Conservation (phyloP, 2,329 filamentous ascomycete genomes). For the Myriosclerotinia duriaeana region DNA sequence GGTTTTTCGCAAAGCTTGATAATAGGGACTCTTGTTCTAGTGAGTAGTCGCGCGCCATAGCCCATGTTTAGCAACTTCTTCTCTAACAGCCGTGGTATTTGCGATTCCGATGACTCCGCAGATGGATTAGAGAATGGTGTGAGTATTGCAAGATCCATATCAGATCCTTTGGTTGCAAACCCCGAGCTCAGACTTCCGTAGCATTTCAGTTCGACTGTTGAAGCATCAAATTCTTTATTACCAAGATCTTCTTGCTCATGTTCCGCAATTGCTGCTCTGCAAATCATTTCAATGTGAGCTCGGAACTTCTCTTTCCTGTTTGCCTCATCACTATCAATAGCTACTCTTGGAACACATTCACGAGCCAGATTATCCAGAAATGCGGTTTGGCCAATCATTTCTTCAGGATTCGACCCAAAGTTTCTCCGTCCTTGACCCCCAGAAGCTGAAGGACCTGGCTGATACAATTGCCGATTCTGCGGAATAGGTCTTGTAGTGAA, state of each 20-base stretch:
- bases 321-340: slow-evolving; percentile 64
- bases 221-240: slow-evolving; percentile 50
- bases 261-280: slow-evolving; percentile 56
- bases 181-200: slow-evolving; percentile 83
- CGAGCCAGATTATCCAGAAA: slow-evolving; percentile 52
- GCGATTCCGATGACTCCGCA: slow-evolving; percentile 55
- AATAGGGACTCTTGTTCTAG: slow-evolving; percentile 79
- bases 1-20: slow-evolving; percentile 81
- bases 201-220: slow-evolving; percentile 66
- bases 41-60: slow-evolving; percentile 73
- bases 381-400: slow-evolving; percentile 50
- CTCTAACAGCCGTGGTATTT: slow-evolving; percentile 73
- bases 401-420: slow-evolving; percentile 41
- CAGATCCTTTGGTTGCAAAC: slow-evolving; percentile 83
- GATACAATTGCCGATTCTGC: slow-evolving; percentile 39
- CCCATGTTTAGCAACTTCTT: slow-evolving; percentile 70
- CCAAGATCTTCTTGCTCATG: slow-evolving; percentile 49
- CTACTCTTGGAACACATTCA: slow-evolving; percentile 40
- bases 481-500: slow-evolving; percentile 26
- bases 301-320: slow-evolving; percentile 72
- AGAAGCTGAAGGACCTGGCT: slow-evolving; percentile 30
- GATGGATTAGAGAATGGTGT: slow-evolving; percentile 59
- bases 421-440: slow-evolving; percentile 28
- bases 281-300: slow-evolving; percentile 61
- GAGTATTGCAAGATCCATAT: slow-evolving; percentile 83